Base-by-base conservation (phyloP, 176 grass and related monocot species). In the Echinochloa phyllopogon region DNA sequence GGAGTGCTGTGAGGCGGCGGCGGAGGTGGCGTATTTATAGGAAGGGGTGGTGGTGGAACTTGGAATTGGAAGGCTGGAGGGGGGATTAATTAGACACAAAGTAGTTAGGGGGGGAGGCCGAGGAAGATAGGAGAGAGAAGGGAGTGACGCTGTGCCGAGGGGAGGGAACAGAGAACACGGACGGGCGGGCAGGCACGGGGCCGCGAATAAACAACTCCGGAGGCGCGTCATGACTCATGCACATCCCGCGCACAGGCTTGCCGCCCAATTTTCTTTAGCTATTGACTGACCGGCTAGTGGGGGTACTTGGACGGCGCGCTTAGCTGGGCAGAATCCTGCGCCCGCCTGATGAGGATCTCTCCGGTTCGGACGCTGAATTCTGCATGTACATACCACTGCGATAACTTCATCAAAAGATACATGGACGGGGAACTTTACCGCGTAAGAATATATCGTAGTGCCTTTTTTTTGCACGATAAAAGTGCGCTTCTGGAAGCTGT, bases 21-120 rank as follows among this genome's bases (percentile, higher is more conserved):
- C 14, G 47, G 55, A 4, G 65, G 8, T 17, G 59, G 20, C 65
- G 71, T 88, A 92, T 94, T 88, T 89, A 90, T 86, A 94, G 85
- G 61, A 47, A 1, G 69, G 82, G 6, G 36, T n/a, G 72, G 69
- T 55, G 69, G 69, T 33, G 29, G 29, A 33, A 33, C 29, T 33
- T 33, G 29, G 29, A 33, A 33, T 33, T 4, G 56, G 56, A 10
- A 9, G 21, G n/a, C 8, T 58, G 70, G 37, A 51, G 6, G 18
- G 33, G 27, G 61, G 15, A n/a, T 68, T 56, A 68, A 53, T 13
- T 16, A 38, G 65, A 64, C 48, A 76, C 48, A 76, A 41, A 77
- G 80, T 55, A 68, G 75, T 43, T 51, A 72, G 40, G 69, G 82
- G 82, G 4, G 74, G 27, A 71, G 59, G 83, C 75, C 84, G 80